Percentiles rank a stretch among this genome's conserved stretches.
These are phyloP conservation scores for Schizochytrium sp. DNA, from an alignment of 108 stramenopile genomes.

Conservation along the genomic window DNA sequence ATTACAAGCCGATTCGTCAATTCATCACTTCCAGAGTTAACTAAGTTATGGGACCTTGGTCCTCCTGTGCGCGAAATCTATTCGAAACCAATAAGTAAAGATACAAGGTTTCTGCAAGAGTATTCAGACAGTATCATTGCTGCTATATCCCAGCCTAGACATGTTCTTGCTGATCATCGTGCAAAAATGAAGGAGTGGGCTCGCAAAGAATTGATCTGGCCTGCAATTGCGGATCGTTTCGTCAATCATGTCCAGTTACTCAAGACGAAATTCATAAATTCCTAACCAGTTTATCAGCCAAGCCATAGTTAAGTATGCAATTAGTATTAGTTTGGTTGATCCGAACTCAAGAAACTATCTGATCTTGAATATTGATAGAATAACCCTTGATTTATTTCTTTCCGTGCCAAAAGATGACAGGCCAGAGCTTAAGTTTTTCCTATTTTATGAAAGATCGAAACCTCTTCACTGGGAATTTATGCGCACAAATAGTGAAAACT, in stretches of 20 bases:
- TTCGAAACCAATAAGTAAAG: neutral
- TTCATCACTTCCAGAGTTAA: slow-evolving; percentile 71
- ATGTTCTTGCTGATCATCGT: neutral
- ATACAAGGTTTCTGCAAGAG: slow-evolving; percentile 5
- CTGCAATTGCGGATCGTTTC: neutral
- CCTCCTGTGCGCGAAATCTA: slow-evolving; percentile 51
- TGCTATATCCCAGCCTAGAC: neutral
- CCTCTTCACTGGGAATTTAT: no score
- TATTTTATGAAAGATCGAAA: no score
- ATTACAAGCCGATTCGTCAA: slow-evolving; percentile 70
- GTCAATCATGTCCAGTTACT: neutral
- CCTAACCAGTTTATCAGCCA: no score
- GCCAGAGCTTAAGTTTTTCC: no score
- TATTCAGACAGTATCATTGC: neutral
- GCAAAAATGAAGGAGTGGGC: slow-evolving; percentile 17
- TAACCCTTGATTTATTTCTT: no score
- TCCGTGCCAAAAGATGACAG: no score
- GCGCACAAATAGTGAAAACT: no score
- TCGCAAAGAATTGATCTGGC: neutral
- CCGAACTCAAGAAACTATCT: no score
- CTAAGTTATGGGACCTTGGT: slow-evolving; percentile 68
- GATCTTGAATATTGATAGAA: no score
- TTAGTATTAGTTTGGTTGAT: no score
- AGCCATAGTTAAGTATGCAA: no score
- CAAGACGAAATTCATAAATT: no score